Evolutionary conservation across 2,329 filamentous ascomycete genomes (phyloP).

Genomic region (Fulvia fulva): DNA sequence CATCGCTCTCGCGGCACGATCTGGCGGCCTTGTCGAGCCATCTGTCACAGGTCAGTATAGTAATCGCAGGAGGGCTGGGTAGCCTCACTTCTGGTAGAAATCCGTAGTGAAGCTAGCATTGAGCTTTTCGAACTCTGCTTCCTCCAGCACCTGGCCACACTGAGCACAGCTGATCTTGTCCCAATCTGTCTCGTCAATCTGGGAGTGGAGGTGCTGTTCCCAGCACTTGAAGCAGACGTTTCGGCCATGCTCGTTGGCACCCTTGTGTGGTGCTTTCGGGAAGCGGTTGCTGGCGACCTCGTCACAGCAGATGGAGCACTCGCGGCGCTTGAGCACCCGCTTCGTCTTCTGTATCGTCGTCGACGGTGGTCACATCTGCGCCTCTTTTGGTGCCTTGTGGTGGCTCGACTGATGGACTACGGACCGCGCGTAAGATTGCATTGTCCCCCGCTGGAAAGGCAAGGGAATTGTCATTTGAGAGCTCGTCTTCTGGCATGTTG

Average conservation of each 20-base stretch:
- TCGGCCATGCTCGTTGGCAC: background rate
- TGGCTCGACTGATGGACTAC: too few relatives aligned
- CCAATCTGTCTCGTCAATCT: constrained; percentile 10
- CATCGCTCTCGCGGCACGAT: constrained; percentile 1
- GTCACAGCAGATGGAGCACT: constrained; percentile 17
- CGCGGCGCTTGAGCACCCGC: constrained; percentile 1
- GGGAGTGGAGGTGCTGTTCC: constrained; percentile 10
- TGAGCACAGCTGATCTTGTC: constrained; percentile 15
- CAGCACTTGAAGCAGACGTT: constrained; percentile 18
- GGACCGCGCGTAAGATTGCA: too few relatives aligned
- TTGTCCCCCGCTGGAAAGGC: too few relatives aligned
- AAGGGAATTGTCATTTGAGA: too few relatives aligned
- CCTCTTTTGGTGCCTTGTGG: background rate
- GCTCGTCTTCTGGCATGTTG: too few relatives aligned
- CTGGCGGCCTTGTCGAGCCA: constrained; percentile 6
- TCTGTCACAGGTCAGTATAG: background rate
- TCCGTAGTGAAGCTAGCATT: background rate
- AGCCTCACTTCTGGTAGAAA: background rate
- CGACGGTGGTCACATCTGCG: background rate
- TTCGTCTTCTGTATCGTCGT: background rate
- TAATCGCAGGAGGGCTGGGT: background rate
- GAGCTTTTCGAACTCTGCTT: constrained; percentile 14
- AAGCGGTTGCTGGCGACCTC: constrained; percentile 7
- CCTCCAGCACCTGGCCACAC: constrained; percentile 13
- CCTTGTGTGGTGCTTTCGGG: constrained; percentile 5